phyloP scores from a whole-genome alignment of 371 early-diverging fungal genomes.

The Cokeromyces recurvatus region DNA sequence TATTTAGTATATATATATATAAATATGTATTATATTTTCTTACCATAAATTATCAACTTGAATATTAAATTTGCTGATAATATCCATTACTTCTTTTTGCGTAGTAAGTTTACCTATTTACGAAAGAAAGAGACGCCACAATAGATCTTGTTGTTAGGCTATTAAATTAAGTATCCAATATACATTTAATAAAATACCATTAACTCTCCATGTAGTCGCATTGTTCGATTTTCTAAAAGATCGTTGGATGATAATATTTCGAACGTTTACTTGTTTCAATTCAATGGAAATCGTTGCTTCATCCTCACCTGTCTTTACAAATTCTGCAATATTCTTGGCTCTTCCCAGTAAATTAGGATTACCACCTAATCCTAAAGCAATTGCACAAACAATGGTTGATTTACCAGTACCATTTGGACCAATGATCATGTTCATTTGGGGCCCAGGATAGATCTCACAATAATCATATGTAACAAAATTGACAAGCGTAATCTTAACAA shows the following conservation, averaged over 20 bases:
- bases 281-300: constrained; percentile 79
- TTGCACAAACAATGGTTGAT: constrained; percentile 95
- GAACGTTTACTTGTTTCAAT: constrained; percentile 48
- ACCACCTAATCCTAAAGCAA: constrained; percentile 95
- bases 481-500: constrained; percentile 71
- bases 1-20: not conserved
- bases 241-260: constrained; percentile 64
- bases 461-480: constrained; percentile 93
- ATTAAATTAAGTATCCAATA: too few species aligned
- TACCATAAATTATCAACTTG: constrained; percentile 98
- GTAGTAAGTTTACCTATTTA: constrained; percentile 50
- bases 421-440: constrained; percentile 95
- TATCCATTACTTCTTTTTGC: constrained; percentile 58
- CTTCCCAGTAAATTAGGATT: constrained; percentile 79
- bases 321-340: constrained; percentile 84
- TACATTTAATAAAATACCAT: constrained; percentile 48
- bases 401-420: constrained; percentile 99
- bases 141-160: too few species aligned
- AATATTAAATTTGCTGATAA: constrained; percentile 64
- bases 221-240: constrained; percentile 66
- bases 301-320: constrained; percentile 87
- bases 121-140: too few species aligned
- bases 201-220: constrained; percentile 71
- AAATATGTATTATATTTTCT: constrained; percentile 2
- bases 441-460: constrained; percentile 84